A percentile compares a stretch with the other conserved stretches of the same genome.
phyloP scores from a whole-genome alignment of 495 filamentous ascomycete species.

The Aspergillus nanangensis region DNA sequence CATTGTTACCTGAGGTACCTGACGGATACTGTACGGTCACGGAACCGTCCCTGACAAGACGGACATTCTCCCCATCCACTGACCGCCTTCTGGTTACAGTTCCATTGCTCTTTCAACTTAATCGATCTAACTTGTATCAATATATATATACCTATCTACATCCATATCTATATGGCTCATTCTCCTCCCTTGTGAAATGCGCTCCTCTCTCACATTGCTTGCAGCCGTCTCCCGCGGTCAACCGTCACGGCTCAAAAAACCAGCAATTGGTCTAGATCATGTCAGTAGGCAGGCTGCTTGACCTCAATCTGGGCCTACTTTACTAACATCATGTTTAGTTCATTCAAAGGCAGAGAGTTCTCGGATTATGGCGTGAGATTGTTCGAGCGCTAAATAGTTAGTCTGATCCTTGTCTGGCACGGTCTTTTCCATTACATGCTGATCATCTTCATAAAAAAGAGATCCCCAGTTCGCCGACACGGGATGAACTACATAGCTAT shows the following conservation, averaged over 20 bases:
- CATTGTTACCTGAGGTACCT: too few relatives aligned
- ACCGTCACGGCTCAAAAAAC: slow-evolving; percentile 35
- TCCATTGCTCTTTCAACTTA: too few relatives aligned
- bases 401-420: too few relatives aligned
- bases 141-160: neutral
- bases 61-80: too few relatives aligned
- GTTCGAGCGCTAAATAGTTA: slow-evolving; percentile 35
- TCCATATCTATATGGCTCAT: too few relatives aligned
- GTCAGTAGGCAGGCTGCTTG: slow-evolving; percentile 17
- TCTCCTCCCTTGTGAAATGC: too few relatives aligned
- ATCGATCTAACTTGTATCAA: too few relatives aligned
- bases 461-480: slow-evolving; percentile 43
- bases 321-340: slow-evolving; percentile 28
- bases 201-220: slow-evolving; percentile 20
- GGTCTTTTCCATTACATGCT: slow-evolving; percentile 1
- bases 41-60: too few relatives aligned
- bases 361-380: slow-evolving; percentile 38
- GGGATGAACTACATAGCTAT: slow-evolving; percentile 64
- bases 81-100: too few relatives aligned
- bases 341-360: slow-evolving; percentile 36
- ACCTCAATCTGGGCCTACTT: neutral
- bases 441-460: slow-evolving; percentile 7
- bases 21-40: too few relatives aligned
- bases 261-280: slow-evolving; percentile 37
- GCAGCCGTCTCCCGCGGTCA: slow-evolving; percentile 26